Conservation (phyloP, 345 rosid species). For the Lagerstroemia speciosa region DNA sequence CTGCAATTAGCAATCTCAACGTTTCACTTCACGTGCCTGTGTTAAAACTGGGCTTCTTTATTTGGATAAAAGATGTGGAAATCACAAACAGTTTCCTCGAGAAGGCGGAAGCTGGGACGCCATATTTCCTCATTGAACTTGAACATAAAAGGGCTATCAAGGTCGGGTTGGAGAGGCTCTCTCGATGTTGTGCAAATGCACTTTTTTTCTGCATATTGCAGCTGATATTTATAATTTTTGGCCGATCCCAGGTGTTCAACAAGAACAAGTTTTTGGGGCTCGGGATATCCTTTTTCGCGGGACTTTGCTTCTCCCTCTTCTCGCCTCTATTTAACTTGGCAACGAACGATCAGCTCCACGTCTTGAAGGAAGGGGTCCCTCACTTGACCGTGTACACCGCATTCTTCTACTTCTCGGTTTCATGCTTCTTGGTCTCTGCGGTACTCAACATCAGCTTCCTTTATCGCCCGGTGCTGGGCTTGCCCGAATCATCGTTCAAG, state of each 20-base stretch:
- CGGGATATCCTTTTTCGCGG: slow-evolving; percentile 51
- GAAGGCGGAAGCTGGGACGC: slow-evolving; percentile 45
- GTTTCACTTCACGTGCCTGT: slow-evolving; percentile 2
- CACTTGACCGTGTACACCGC: slow-evolving; percentile 64
- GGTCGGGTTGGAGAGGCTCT: slow-evolving; percentile 19
- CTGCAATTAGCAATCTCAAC: neutral
- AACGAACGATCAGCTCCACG: slow-evolving; percentile 72
- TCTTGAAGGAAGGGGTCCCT: slow-evolving; percentile 60
- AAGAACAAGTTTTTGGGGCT: slow-evolving; percentile 58
- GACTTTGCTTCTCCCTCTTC: slow-evolving; percentile 66
- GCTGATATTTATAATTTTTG: neutral
- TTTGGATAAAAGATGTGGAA: slow-evolving; percentile 27
- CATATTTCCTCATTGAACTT: slow-evolving; percentile 48
- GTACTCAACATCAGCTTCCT: slow-evolving; percentile 53
- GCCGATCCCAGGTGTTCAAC: slow-evolving; percentile 47
- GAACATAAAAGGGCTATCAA: slow-evolving; percentile 68
- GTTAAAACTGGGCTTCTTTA: neutral
- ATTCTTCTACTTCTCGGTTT: slow-evolving; percentile 74
- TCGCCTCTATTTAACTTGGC: slow-evolving; percentile 88
- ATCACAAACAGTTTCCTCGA: slow-evolving; percentile 13
- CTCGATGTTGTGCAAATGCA: slow-evolving; percentile 7
- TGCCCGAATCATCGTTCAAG: slow-evolving; percentile 53
- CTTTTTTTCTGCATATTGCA: neutral
- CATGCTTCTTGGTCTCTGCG: slow-evolving; percentile 48
- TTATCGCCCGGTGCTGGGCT: slow-evolving; percentile 43